A percentile compares a stretch with the other conserved stretches of the same genome.
These are phyloP conservation scores for Juncus inflexus DNA, from an alignment of 176 grass and related monocot genomes.

Conservation along the genomic window DNA sequence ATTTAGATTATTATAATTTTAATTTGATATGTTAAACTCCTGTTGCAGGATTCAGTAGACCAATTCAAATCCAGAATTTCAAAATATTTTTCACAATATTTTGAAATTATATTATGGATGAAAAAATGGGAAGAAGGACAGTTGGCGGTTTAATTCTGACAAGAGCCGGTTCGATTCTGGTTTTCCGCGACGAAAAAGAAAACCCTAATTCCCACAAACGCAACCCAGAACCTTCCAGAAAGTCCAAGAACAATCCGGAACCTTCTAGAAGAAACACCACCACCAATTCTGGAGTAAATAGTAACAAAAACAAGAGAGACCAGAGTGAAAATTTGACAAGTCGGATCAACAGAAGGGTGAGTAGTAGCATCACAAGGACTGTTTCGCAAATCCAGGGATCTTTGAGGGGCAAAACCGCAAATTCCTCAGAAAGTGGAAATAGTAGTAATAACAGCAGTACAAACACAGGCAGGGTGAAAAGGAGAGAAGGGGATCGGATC, in stretches of 20 bases:
- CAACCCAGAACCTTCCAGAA: conserved; percentile 28
- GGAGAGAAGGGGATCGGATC: conserved; percentile 24
- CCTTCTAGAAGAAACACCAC: conserved; percentile 28
- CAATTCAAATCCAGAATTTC: conserved; percentile 8
- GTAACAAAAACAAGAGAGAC: conserved; percentile 18
- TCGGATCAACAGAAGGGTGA: conserved; percentile 27
- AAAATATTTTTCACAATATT: conserved; percentile 16
- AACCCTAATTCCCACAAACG: conserved; percentile 43
- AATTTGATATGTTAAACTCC: conserved; percentile 1
- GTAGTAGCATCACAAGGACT: conserved; percentile 26
- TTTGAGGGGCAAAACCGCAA: conserved; percentile 19
- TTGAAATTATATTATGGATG: conserved; percentile 43
- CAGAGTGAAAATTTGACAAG: conserved; percentile 22
- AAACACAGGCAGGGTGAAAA: conserved; percentile 12
- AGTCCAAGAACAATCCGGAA: conserved; percentile 29
- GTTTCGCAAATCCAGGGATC: conserved; percentile 27
- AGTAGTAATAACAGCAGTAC: conserved; percentile 1
- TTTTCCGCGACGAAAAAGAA: conserved; percentile 63
- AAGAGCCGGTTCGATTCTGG: conserved; percentile 72
- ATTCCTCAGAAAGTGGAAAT: background rate
- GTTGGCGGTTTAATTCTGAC: conserved; percentile 72
- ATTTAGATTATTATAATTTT: background rate
- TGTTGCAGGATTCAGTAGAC: conserved; percentile 1
- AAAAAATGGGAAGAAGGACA: conserved; percentile 72
- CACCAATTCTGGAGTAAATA: conserved; percentile 6